A percentile compares a stretch with the other conserved stretches of the same genome.
phyloP scores from a whole-genome alignment of 495 filamentous ascomycete species.

The Aspergillus campestris region DNA sequence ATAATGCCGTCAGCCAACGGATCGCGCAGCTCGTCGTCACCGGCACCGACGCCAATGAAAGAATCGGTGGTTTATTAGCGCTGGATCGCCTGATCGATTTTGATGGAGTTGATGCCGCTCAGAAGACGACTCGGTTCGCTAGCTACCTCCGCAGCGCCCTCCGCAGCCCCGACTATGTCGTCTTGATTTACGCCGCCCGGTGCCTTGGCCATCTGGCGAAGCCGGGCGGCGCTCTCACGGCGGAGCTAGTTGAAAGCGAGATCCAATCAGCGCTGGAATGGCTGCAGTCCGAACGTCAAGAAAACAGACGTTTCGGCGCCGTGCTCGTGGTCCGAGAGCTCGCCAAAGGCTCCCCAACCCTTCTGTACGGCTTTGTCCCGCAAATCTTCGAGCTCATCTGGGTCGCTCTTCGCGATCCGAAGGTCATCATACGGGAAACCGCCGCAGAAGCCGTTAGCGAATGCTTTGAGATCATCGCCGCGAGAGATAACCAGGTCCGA shows the following conservation, averaged over 20 bases:
- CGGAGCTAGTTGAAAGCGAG: constrained; percentile 93
- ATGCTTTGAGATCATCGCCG: constrained; percentile 87
- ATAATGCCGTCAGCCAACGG: constrained; percentile 65
- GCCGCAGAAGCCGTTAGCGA: constrained; percentile 84
- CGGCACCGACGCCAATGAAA: constrained; percentile 75
- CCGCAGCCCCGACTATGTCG: constrained; percentile 76
- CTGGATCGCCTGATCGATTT: constrained; percentile 92
- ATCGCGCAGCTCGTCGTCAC: constrained; percentile 68
- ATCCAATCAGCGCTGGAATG: constrained; percentile 91
- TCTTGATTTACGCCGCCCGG: constrained; percentile 79
- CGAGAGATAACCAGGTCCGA: constrained; percentile 77
- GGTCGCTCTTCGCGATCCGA: constrained; percentile 83
- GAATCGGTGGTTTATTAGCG: constrained; percentile 83
- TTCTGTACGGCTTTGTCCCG: constrained; percentile 85
- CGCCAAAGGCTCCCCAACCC: constrained; percentile 79
- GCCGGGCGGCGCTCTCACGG: constrained; percentile 88
- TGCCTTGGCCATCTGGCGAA: constrained; percentile 83
- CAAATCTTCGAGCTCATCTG: constrained; percentile 91
- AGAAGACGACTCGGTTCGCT: constrained; percentile 89
- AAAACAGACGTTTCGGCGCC: constrained; percentile 83
- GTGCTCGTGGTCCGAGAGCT: constrained; percentile 86
- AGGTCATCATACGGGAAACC: constrained; percentile 83
- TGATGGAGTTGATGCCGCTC: constrained; percentile 84
- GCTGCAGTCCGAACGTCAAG: constrained; percentile 89
- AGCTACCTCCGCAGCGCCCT: constrained; percentile 81